Evolutionary conservation across 139 green algal genomes (phyloP), one percentile per base, ranked within the genome.

Genomic region (Chlamydomonas incerta): DNA sequence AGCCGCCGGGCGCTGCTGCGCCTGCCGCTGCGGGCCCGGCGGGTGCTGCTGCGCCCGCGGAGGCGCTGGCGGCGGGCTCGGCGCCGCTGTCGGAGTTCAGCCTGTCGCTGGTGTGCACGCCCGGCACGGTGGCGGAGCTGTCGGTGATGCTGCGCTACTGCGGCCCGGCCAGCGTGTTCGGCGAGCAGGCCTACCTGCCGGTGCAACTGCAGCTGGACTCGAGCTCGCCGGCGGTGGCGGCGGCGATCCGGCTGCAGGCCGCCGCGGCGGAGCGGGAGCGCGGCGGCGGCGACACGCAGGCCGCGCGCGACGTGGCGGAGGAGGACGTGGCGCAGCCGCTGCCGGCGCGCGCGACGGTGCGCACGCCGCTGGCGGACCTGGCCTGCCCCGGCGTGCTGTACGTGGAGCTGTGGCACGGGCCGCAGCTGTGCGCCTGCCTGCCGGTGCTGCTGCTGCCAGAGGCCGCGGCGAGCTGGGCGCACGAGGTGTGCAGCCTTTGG

Each of bases 321-420:
- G 79, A 11, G 24, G 47, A 47, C 31, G 72, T 10, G 2, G 63
- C 28, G 41, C 41, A 50, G 37, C 79, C 50, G 50, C 79, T 85
- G 79, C 66, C 79, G 15, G 65, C 66, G 6, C 37, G 28, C 9
- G 79, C 79, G 18, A 85, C 63, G 26, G 79, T 85, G 4, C 79
- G 79, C 18, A 50, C 79, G 8, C 47, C 47, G 47, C 66, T 86
- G 68, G 20, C 33, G 28, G 80, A 20, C 24, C 80, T 86, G 50
- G 34, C 68, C 34, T 80, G 50, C 52, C 80, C 80, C 17, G 68
- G 68, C 8, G 52, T 86, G 68, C 55, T 86, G 26, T 86, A 86
- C 55, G 80, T 86, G 80, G 80, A 86, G 80, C 55, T 86, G 11
- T 86, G 80, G 80, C 80, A 86, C 28, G 80, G 80, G 11, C 80